A percentile compares a stretch with the other conserved stretches of the same genome.
phyloP scores from a whole-genome alignment of 2,329 filamentous ascomycete species.

The Pseudogymnoascus sp. region DNA sequence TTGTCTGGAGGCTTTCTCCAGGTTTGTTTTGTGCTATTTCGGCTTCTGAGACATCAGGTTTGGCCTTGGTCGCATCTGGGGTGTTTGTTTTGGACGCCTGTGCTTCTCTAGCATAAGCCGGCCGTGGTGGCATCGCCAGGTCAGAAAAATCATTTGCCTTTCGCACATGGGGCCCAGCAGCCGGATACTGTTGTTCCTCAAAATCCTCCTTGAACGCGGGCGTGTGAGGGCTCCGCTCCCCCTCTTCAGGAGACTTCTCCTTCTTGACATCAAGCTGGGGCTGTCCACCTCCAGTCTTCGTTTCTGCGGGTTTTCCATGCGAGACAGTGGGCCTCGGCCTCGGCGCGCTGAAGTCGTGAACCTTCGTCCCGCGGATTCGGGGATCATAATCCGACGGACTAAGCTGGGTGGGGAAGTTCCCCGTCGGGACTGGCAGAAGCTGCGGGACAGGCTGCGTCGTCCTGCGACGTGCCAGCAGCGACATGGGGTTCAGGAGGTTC shows the following conservation, averaged over 20 bases:
- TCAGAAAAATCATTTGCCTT: slow-evolving; percentile 27
- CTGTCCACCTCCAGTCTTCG: background rate
- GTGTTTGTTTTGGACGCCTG: slow-evolving; percentile 16
- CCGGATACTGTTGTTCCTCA: slow-evolving; percentile 37
- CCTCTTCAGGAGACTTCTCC: slow-evolving; percentile 10
- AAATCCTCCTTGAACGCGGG: slow-evolving; percentile 49
- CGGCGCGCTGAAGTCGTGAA: slow-evolving; percentile 59
- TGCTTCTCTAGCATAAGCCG: slow-evolving; percentile 21
- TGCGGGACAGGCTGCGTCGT: slow-evolving; percentile 26
- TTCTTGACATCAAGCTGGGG: background rate
- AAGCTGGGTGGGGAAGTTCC: slow-evolving; percentile 23
- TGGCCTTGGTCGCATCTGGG: background rate
- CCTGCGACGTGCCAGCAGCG: slow-evolving; percentile 26
- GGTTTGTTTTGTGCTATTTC: slow-evolving; percentile 16
- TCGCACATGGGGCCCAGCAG: slow-evolving; percentile 27
- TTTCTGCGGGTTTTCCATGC: slow-evolving; percentile 13
- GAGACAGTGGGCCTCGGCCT: slow-evolving; percentile 37
- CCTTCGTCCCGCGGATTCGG: slow-evolving; percentile 52
- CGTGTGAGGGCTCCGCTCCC: slow-evolving; percentile 32
- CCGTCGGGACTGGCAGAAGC: slow-evolving; percentile 20
- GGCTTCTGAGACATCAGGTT: background rate
- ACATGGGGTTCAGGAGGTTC: slow-evolving; percentile 33
- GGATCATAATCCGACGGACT: slow-evolving; percentile 43
- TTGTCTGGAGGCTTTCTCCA: slow-evolving; percentile 11
- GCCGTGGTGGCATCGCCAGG: slow-evolving; percentile 21